phyloP scores from a whole-genome alignment of 2,329 filamentous ascomycete genomes.

The Verruconis gallopava region DNA sequence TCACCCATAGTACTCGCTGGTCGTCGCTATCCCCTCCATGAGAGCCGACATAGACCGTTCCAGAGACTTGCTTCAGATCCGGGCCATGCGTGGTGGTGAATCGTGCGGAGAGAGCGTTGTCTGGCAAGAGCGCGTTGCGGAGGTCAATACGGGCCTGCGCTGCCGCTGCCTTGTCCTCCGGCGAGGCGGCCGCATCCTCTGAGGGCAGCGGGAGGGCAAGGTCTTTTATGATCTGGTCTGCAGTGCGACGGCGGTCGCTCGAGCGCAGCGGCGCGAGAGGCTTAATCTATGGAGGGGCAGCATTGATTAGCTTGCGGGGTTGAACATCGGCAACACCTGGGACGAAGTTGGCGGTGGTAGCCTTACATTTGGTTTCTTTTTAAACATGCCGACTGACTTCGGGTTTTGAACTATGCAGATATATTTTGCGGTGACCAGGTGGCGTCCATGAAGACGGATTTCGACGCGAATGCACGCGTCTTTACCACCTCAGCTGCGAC shows the following conservation, averaged over 20 bases:
- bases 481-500: no score
- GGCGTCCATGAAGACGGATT: constrained; percentile 3
- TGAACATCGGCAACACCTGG: no score
- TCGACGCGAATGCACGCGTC: no score
- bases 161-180: constrained; percentile 31
- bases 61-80: constrained; percentile 46
- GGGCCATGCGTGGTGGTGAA: constrained; percentile 54
- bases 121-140: constrained; percentile 48
- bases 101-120: constrained; percentile 47
- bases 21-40: constrained; percentile 40
- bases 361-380: constrained; percentile 48
- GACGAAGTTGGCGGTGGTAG: no score
- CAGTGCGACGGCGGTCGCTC: constrained; percentile 53
- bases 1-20: constrained; percentile 51
- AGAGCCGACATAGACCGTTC: constrained; percentile 51
- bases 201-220: constrained; percentile 37
- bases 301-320: neutral
- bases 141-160: constrained; percentile 36
- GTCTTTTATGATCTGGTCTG: constrained; percentile 53
- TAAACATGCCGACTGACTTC: constrained; percentile 38
- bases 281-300: constrained; percentile 42
- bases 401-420: neutral
- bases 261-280: constrained; percentile 52
- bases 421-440: constrained; percentile 3
- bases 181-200: constrained; percentile 17